Evolutionary conservation across 371 early-diverging fungal species (phyloP), one percentile per base, ranked within the genome.

Genomic region (Circinella umbellata): DNA sequence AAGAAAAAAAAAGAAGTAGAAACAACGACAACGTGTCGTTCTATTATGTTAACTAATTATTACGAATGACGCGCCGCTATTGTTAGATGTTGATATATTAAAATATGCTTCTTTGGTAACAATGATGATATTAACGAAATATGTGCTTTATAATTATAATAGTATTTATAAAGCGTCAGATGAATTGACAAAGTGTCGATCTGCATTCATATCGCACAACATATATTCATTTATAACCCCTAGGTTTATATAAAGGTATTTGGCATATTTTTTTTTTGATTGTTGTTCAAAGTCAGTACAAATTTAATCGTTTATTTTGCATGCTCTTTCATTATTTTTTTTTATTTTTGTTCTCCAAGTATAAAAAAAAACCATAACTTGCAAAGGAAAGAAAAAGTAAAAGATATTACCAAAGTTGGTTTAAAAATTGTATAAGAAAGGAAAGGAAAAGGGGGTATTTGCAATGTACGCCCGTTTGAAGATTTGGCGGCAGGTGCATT

Each of bases 351-450:
- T 37, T 35, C 61, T 35, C 1, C 10, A 14, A 35, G 35, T 48
- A 47, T 35, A 48, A 60, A 67, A 55, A 60, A 59, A 49, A 48
- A 62, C 54, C 17, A 54, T 54, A 10, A 9, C 42, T 9, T 42
- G 6, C 42, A 42, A 42, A 42, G 11, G 11, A 42, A 42, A 42
- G 3, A 42, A 42, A 42, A 42, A 11, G 11, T 42, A 42, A 11
- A 57, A 18, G 7, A 36, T 38, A 39, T 69, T 69, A 62, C 69
- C 69, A 64, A 64, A 64, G 53, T 36, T 47, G 65, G 65, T 17
- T 36, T 51, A 70, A 42, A 70, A 70, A 70, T 65, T 70, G 66
- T 70, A 66, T 61, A 70, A 66, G 35, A 51, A 70, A 63, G 66
- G 70, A 70, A 66, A 70, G 38, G 27, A 53, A 70, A 70, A 70